Evolutionary conservation across 192 early-diverging fungal genomes (phyloP).

Genomic region (Paraglomus brasilianum): DNA sequence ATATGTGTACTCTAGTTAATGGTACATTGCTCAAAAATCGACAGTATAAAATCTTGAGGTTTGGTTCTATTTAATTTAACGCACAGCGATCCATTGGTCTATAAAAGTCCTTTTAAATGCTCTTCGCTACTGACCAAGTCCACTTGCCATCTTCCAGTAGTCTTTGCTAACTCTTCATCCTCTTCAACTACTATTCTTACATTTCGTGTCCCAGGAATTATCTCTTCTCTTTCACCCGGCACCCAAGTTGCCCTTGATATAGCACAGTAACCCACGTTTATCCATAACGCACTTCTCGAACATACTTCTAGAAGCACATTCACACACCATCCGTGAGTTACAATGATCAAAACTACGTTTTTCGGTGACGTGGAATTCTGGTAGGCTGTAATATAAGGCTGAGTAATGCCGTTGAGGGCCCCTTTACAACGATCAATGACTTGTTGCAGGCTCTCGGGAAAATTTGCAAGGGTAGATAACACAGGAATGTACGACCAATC

Average conservation of each 20-base stretch:
- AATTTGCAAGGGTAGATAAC: background rate
- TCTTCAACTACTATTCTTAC: background rate
- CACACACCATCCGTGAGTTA: conserved; percentile 20
- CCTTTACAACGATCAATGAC: background rate
- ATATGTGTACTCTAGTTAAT: too few relatives aligned
- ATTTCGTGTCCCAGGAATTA: background rate
- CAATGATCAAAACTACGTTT: conserved; percentile 11
- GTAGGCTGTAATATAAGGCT: background rate
- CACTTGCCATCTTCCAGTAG: conserved; percentile 7
- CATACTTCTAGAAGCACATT: conserved; percentile 23
- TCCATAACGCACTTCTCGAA: conserved; percentile 1
- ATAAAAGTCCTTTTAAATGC: conserved; percentile 16
- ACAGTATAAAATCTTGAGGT: too few relatives aligned
- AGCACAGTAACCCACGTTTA: conserved; percentile 1
- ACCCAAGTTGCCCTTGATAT: conserved; percentile 15
- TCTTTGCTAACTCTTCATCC: background rate
- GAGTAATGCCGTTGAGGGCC: background rate
- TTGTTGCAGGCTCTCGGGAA: conserved; percentile 7
- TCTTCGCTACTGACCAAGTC: background rate
- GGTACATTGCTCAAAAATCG: too few relatives aligned
- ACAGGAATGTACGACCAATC: conserved; percentile 5
- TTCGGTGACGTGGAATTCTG: background rate
- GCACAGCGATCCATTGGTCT: too few relatives aligned
- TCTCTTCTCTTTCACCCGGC: background rate
- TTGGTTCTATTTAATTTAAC: too few relatives aligned